Percentiles rank a stretch among this genome's conserved stretches.
Evolutionary conservation across 2,329 filamentous ascomycete species (phyloP).

Genomic region (Arthrobotrys conoides): DNA sequence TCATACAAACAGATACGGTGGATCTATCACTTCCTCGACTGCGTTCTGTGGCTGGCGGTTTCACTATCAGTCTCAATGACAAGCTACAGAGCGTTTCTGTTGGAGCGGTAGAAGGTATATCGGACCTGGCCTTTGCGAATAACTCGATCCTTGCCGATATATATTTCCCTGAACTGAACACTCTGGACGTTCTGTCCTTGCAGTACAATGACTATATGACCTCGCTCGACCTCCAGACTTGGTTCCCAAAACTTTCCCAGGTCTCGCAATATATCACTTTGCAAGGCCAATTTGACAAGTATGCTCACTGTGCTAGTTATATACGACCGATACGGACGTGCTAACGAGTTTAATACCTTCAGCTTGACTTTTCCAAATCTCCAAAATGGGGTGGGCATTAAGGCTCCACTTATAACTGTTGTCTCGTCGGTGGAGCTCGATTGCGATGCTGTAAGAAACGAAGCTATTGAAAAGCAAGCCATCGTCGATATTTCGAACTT

Average conservation of each 20-base stretch:
- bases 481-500: slow-evolving; percentile 31
- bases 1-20: slow-evolving; percentile 34
- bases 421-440: slow-evolving; percentile 30
- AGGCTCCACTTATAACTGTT: slow-evolving; percentile 27
- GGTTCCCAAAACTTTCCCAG: slow-evolving; percentile 33
- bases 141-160: slow-evolving; percentile 25
- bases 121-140: slow-evolving; percentile 34
- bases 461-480: slow-evolving; percentile 29
- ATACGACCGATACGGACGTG: too few species aligned
- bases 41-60: slow-evolving; percentile 8
- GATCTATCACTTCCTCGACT: slow-evolving; percentile 20
- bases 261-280: slow-evolving; percentile 34
- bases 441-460: slow-evolving; percentile 18
- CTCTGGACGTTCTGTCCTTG: slow-evolving; percentile 14
- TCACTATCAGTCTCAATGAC: slow-evolving; percentile 23
- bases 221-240: slow-evolving; percentile 18
- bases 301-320: background rate
- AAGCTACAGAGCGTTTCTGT: slow-evolving; percentile 17
- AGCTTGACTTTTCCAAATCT: slow-evolving; percentile 36
- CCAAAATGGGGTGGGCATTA: slow-evolving; percentile 26
- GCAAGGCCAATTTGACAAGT: slow-evolving; percentile 31
- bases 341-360: background rate
- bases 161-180: slow-evolving; percentile 4
- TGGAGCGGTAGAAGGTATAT: slow-evolving; percentile 1
- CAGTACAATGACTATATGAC: slow-evolving; percentile 34